Percentiles rank a stretch among this genome's conserved stretches.
phyloP scores from a whole-genome alignment of 106 monocot genomes.

The Alisma plantagoaquatica region DNA sequence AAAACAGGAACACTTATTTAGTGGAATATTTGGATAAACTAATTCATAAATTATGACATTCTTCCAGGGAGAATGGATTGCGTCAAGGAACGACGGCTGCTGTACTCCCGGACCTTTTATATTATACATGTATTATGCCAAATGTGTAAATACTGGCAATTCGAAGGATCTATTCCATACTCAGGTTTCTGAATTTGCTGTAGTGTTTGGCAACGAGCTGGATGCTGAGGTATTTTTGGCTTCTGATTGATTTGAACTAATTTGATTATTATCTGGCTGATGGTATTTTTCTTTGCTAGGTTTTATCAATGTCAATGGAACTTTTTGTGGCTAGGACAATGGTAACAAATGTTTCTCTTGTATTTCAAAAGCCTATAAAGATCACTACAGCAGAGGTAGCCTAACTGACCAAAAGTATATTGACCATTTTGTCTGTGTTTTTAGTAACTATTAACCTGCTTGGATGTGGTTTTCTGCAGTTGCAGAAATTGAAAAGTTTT shows the following conservation, averaged over 20 bases:
- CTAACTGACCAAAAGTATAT: background rate
- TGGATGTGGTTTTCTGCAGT: background rate
- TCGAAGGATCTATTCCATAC: constrained; percentile 78
- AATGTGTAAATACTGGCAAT: constrained; percentile 54
- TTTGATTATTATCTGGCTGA: too few species aligned
- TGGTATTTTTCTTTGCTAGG: too few species aligned
- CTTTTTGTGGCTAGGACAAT: constrained; percentile 98
- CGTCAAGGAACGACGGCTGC: constrained; percentile 40
- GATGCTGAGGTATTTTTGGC: constrained; percentile 79
- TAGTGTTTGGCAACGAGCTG: constrained; percentile 86
- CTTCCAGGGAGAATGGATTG: constrained; percentile 90
- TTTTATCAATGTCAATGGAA: constrained; percentile 96
- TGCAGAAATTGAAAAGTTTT: constrained; percentile 55
- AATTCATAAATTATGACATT: too few species aligned
- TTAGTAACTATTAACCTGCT: background rate
- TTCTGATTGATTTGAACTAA: too few species aligned
- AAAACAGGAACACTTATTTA: too few species aligned
- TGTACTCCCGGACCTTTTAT: constrained; percentile 18
- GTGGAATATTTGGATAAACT: too few species aligned
- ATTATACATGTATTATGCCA: constrained; percentile 73
- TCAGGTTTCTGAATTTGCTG: constrained; percentile 80
- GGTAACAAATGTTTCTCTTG: constrained; percentile 87
- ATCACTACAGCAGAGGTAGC: constrained; percentile 57
- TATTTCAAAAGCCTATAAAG: constrained; percentile 52
- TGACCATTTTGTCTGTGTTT: background rate